Conservation (phyloP, 257 asterid species). For the Solanum arcanum region DNA sequence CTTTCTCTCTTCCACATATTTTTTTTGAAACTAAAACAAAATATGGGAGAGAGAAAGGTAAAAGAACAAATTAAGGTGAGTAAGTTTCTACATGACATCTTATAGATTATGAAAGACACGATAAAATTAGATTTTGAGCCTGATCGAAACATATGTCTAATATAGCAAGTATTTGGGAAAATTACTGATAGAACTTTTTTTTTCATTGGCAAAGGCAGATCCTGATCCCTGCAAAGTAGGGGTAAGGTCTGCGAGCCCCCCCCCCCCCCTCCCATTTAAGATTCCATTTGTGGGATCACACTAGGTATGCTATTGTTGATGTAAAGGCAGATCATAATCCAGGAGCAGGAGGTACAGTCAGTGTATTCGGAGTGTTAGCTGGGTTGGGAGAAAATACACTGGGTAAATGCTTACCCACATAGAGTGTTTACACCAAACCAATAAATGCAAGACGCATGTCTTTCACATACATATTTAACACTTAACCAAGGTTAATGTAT, state of each 20-base stretch:
- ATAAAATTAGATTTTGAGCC: background rate
- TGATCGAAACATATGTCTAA: background rate
- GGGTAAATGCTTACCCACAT: background rate
- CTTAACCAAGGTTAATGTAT: background rate
- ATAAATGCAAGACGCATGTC: background rate
- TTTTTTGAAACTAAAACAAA: too few relatives aligned
- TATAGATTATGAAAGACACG: background rate
- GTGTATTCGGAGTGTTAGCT: background rate
- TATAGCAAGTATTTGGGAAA: background rate
- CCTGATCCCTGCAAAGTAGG: background rate
- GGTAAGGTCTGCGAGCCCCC: background rate
- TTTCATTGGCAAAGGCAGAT: background rate
- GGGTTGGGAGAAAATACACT: background rate
- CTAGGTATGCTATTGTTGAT: background rate
- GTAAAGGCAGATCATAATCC: background rate
- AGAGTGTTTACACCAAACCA: background rate
- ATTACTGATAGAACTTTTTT: background rate
- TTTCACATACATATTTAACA: background rate
- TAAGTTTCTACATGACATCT: background rate
- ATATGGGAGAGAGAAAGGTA: too few relatives aligned
- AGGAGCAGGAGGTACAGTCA: background rate
- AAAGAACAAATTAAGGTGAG: background rate
- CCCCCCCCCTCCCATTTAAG: background rate
- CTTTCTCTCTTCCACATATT: background rate
- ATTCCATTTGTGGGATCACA: background rate